Evolutionary conservation across 306 rosid species (phyloP), one percentile per base, ranked within the genome.

Genomic region (Inga oerstediana): DNA sequence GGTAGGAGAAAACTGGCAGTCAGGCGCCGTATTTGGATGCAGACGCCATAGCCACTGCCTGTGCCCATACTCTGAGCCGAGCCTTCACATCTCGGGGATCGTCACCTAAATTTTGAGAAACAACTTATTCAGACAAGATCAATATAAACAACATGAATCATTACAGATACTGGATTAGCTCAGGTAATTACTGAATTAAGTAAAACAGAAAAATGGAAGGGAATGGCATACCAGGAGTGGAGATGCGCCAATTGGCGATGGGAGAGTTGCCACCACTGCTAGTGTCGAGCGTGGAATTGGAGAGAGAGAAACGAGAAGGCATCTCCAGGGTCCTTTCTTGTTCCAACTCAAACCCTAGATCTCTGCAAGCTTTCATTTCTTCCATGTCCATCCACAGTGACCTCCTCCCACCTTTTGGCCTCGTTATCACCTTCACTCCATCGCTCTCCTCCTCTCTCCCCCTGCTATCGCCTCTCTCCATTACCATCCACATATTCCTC

Each of bases 51-150:
- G 97, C 98, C 43, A 94, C 98, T 0, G 93, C 98, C 67, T 93
- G 98, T 7, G 98, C 98, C 98, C 97, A 94, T 70, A 88, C 93
- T 86, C 89, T 93, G 75, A 94, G 97, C 30, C 98, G 84, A 52
- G 98, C 97, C 92, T 94, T 94, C 87, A 94, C 95, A 39, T 94
- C 92, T 66, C 91, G 78, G 3, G 98, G 98, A 77, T 92, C 91
- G 61, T 94, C 98, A 56, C 98, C 98, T 94, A 61, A 39, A 72
- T 78, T 24, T 52, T 11, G 3, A 20, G 48, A 43, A 27, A 35
- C 14, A 71, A 79, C 45, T 62, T 45, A 27, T 30, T 34, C 41
- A 30, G 41, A 64, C 37, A 4, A 30, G 37, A 64, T 64, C 70
- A 30, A 64, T 0, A 64, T 6, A 13, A 64, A 64, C 39, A 64